These are phyloP conservation scores for Cyanodermella asteris DNA, from an alignment of 2,329 filamentous ascomycete genomes.

Conservation along the genomic window DNA sequence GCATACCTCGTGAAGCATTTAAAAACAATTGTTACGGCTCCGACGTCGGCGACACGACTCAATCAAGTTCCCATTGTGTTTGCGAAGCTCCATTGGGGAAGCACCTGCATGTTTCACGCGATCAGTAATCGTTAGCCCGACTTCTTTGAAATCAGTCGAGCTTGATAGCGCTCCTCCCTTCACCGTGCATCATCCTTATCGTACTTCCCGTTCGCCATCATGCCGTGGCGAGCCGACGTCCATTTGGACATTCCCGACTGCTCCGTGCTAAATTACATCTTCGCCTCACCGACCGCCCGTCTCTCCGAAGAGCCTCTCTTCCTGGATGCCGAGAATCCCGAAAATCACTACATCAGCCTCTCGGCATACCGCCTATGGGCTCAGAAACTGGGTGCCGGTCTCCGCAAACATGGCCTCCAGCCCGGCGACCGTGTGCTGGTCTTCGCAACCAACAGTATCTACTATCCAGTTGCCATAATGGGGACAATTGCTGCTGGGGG, in stretches of 20 bases:
- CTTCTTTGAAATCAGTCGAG: too few species aligned
- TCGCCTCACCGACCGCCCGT: constrained; percentile 25
- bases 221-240: constrained; percentile 32
- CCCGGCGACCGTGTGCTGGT: constrained; percentile 50
- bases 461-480: constrained; percentile 48
- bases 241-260: constrained; percentile 23
- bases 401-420: constrained; percentile 40
- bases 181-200: neutral
- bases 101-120: too few species aligned
- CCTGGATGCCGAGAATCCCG: constrained; percentile 44
- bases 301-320: constrained; percentile 22
- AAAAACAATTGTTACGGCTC: too few species aligned
- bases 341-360: constrained; percentile 43
- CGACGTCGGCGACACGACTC: too few species aligned
- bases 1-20: too few species aligned
- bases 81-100: too few species aligned
- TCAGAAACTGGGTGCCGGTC: constrained; percentile 49
- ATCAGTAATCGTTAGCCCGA: too few species aligned
- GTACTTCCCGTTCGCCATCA: constrained; percentile 15
- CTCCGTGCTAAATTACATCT: constrained; percentile 25
- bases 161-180: constrained; percentile 5
- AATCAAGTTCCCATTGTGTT: too few species aligned
- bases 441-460: constrained; percentile 52
- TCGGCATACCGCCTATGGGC: constrained; percentile 45
- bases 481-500: constrained; percentile 59